Base-by-base conservation (phyloP, 352 stramenopile species). In the Globisporangium ultimum region DNA sequence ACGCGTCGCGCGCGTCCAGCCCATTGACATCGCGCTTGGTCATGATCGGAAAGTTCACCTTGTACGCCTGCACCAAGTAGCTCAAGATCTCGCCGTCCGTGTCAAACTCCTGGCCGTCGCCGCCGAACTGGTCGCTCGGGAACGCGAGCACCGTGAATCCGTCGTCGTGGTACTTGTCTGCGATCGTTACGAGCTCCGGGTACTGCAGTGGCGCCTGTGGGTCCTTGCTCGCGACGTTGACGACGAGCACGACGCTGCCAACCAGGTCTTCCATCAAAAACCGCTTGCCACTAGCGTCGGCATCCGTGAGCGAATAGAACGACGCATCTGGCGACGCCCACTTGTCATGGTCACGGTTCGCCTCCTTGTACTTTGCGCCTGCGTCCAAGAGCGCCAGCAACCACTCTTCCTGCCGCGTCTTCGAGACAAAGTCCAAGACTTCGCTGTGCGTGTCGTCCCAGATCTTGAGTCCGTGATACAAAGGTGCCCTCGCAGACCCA, bases 221-320 rank as follows among this genome's bases (percentile, higher is more conserved):
- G 76, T 88, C 90, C 70, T 83, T 80, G 2, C 72, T 86, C 12
- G 84, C 87, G 15, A 92, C 84, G 58, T 93, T 96, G 2, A 94
- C 83, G 63, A 96, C 74, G 32, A 75, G 42, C 21, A 84, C 61
- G 53, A 93, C 78, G 18, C 84, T 63, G 43, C 73, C 74, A n/a
- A 62, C 12, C 48, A 66, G 53, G 22, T 45, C 36, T 21, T 58
- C 54, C 59, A 83, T 63, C 4, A 24, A 32, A 15, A 78, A 50
- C 20, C 24, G 28, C 17, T 8, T 66, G 14, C 4, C 63, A 36
- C 28, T 36, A 8, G 28, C 63, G 13, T 28, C 32, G 1, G 54
- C 55, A 11, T 68, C 48, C 11, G 53, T 36, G 24, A 66, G 53
- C 22, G 52, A 42, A 22, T 66, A 66, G 47, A 63, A 67, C 22